These are phyloP conservation scores for Boletus tomentosulus DNA, from an alignment of 768 basidiomycete genomes.

Conservation along the genomic window DNA sequence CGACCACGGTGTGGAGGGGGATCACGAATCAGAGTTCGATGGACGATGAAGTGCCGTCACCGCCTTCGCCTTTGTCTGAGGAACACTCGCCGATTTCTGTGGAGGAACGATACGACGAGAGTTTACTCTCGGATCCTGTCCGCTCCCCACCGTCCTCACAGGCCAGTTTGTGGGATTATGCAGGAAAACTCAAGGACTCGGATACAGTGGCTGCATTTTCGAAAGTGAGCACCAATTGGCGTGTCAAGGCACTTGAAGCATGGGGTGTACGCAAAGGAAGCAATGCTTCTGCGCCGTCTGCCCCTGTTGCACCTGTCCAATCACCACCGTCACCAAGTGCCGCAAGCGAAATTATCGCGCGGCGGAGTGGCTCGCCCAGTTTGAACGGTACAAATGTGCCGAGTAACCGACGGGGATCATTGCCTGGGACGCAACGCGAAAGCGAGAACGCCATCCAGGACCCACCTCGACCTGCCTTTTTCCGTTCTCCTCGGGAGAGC, in stretches of 20 bases:
- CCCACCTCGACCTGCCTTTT: slow-evolving; percentile 55
- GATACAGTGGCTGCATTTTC: slow-evolving; percentile 66
- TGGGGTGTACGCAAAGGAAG: slow-evolving; percentile 26
- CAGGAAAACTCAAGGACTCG: slow-evolving; percentile 69
- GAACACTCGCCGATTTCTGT: slow-evolving; percentile 24
- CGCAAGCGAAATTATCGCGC: slow-evolving; percentile 19
- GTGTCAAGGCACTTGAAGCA: slow-evolving; percentile 49
- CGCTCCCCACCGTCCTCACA: slow-evolving; percentile 21
- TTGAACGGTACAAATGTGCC: background rate
- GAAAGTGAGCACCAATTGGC: slow-evolving; percentile 75
- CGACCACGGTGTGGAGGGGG: slow-evolving; percentile 69
- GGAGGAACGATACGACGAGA: slow-evolving; percentile 16
- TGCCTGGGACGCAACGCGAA: slow-evolving; percentile 36
- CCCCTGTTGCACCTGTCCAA: background rate
- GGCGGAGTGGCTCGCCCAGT: slow-evolving; percentile 13
- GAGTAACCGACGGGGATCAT: slow-evolving; percentile 35
- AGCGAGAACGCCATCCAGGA: slow-evolving; percentile 38
- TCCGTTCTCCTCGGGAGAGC: slow-evolving; percentile 55
- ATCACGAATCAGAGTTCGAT: slow-evolving; percentile 72
- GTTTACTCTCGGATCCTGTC: slow-evolving; percentile 10
- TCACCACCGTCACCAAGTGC: slow-evolving; percentile 17
- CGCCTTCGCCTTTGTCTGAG: slow-evolving; percentile 32
- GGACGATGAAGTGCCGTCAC: slow-evolving; percentile 52
- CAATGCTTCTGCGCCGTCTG: slow-evolving; percentile 3
- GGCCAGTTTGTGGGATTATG: slow-evolving; percentile 61